Percentiles rank a stretch among this genome's conserved stretches.
Evolutionary conservation across 345 rosid species (phyloP).

Genomic region (Anacardium occidentale): DNA sequence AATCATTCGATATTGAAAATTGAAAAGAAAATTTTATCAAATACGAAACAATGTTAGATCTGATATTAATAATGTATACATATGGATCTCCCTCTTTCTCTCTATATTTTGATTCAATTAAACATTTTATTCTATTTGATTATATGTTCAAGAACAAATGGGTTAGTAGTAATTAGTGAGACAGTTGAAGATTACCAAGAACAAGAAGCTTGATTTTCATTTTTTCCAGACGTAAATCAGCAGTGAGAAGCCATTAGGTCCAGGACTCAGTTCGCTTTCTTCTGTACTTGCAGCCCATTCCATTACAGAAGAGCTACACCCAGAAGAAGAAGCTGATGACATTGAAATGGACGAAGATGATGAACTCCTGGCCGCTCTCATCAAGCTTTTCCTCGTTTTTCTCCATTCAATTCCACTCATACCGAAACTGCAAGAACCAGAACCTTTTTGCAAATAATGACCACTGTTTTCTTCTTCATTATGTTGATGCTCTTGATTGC

Average conservation of each 20-base stretch:
- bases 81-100: not conserved
- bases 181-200: slow-evolving; percentile 21
- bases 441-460: slow-evolving; percentile 36
- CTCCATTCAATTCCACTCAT: slow-evolving; percentile 67
- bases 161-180: slow-evolving; percentile 30
- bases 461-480: slow-evolving; percentile 14
- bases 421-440: slow-evolving; percentile 39
- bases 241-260: slow-evolving; percentile 70
- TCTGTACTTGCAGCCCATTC: slow-evolving; percentile 92
- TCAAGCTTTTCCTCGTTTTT: slow-evolving; percentile 75
- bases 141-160: slow-evolving; percentile 42
- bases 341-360: slow-evolving; percentile 76
- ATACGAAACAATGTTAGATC: slow-evolving; percentile 7
- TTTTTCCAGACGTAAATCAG: slow-evolving; percentile 88
- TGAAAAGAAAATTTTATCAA: not conserved
- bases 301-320: slow-evolving; percentile 77
- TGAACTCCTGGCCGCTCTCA: slow-evolving; percentile 62
- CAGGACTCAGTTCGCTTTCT: slow-evolving; percentile 51
- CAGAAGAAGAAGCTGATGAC: slow-evolving; percentile 88
- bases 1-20: not conserved
- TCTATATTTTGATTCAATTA: slow-evolving; percentile 3
- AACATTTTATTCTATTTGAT: not conserved
- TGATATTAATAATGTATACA: slow-evolving; percentile 2
- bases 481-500: slow-evolving; percentile 21
- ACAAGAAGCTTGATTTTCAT: slow-evolving; percentile 34